Base-by-base conservation (phyloP, 352 stramenopile species). In the Plasmopara viticola region DNA sequence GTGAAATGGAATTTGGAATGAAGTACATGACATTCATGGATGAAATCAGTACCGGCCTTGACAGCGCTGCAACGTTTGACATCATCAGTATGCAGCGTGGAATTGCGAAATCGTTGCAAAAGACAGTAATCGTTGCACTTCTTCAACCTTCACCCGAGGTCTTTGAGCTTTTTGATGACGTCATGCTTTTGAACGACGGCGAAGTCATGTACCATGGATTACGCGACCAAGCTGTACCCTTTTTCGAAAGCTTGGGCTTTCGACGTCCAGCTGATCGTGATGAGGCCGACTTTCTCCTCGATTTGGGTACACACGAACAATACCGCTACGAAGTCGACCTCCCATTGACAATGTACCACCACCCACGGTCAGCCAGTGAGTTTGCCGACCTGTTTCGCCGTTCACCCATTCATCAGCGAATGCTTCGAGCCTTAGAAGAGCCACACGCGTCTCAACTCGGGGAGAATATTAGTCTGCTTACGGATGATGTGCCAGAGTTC, bases 1-100 rank as follows among this genome's bases (percentile, higher is more conserved):
- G 78, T n/a, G 75, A 90, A 68, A 97, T 98, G 78, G 65, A 94
- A 42, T 81, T 91, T 44, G 68, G 72, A 33, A 67, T 73, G 45
- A 76, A 82, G 58, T 80, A 75, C 51, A 70, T 96, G 37, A 66
- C 78, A n/a, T 81, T 92, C 42, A 81, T 84, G 61, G 91, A 98
- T 54, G 84, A 95, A 67, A 96, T 98, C 61, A 94, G 78, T 53
- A 97, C 89, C 9, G 93, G 93, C 7, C 78, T 98, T 60, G 51
- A 89, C 88, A 66, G 64, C 86, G 47, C 66, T 75, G 31, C 90
- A 44, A 74, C 61, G 5, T 70, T 57, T 40, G 58, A 70, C 44
- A 70, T 70, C 47, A 70, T 70, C 35, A 67, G 20, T 25, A 71
- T 58, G 2, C 58, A 71, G 48, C 62, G 62, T 0, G 44, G 53